These are phyloP conservation scores for Colletotrichum sidae DNA, from an alignment of 2,329 filamentous ascomycete genomes.

Conservation along the genomic window DNA sequence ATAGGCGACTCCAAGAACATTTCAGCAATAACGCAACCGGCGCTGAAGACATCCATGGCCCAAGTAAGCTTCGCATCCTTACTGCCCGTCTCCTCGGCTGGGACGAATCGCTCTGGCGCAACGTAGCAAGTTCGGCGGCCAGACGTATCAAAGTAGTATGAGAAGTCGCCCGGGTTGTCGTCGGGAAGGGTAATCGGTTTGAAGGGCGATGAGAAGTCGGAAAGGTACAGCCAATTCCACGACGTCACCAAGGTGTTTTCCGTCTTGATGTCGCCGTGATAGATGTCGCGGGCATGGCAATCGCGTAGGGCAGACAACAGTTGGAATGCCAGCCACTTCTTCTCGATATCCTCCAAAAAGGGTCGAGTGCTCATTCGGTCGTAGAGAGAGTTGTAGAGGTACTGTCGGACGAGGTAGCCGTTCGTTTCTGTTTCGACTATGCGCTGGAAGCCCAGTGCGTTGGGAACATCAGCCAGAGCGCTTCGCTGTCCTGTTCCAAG, in stretches of 20 bases:
- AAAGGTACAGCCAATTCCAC: slow-evolving; percentile 98
- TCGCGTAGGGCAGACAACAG: slow-evolving; percentile 92
- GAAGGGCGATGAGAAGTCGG: slow-evolving; percentile 96
- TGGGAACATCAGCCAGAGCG: slow-evolving; percentile 84
- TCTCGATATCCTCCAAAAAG: slow-evolving; percentile 97
- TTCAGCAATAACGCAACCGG: slow-evolving; percentile 96
- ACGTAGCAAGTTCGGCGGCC: slow-evolving; percentile 93
- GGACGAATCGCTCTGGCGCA: slow-evolving; percentile 91
- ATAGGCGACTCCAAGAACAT: slow-evolving; percentile 94
- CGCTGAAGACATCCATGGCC: slow-evolving; percentile 99
- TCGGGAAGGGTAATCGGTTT: slow-evolving; percentile 95
- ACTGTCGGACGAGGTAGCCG: slow-evolving; percentile 94
- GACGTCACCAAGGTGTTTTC: slow-evolving; percentile 97
- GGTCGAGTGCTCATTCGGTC: slow-evolving; percentile 96
- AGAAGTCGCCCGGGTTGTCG: slow-evolving; percentile 97
- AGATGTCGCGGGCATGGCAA: slow-evolving; percentile 88
- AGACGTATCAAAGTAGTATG: slow-evolving; percentile 96
- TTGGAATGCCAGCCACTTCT: slow-evolving; percentile 98
- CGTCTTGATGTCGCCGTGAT: slow-evolving; percentile 98
- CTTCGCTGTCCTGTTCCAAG: slow-evolving; percentile 77
- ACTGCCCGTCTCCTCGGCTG: slow-evolving; percentile 73
- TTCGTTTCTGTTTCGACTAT: slow-evolving; percentile 92
- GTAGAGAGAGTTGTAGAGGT: slow-evolving; percentile 95
- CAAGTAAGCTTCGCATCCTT: slow-evolving; percentile 74
- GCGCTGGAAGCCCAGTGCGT: slow-evolving; percentile 89